Base-by-base conservation (phyloP, 73 alveolate genomes). In the Stentor roeselii region DNA sequence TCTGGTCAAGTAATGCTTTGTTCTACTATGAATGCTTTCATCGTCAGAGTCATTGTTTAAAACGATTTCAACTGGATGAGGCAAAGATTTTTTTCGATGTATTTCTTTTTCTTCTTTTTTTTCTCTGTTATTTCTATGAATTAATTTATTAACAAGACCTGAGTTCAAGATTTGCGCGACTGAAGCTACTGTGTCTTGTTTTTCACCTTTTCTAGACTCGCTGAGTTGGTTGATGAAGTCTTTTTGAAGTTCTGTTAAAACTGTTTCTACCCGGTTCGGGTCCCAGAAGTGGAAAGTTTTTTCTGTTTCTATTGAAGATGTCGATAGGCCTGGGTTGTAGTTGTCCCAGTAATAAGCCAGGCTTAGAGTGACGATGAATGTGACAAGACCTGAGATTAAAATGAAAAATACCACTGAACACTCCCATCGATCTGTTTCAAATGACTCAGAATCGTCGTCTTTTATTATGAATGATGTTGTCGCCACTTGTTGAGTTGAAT, bases 321-420 rank as follows among this genome's bases (percentile, higher is more conserved):
- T 30, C 14, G 50, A 30, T 67, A 67, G 34, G 37, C 80, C 80
- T 27, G 80, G 80, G 80, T 67, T 67, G 41, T 21, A 67, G 34
- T 67, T 67, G 41, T 67, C 80, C 80, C 80, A 67, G 41, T 67
- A 67, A 67, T 67, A 67, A 1, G 80, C 80, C 11, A 67, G 34
- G 41, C 80, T 67, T n/a, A 67, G 37, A 32, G 41, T 32, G 34
- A 67, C 37, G 34, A 67, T 27, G 34, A 21, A 34, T 14, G 80
- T 21, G 0, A 32, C 41, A 32, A 67, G 80, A 67, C 80, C 80
- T 27, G 37, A 21, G 37, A 67, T 21, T 40, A 67, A 27, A 27
- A 67, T 15, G 34, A 27, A 67, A 30, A 67, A 21, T 21, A 67
- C 80, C 14, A 67, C 37, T 67, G 80, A 15, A 1, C 50, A 14